Conservation (phyloP, 306 rosid genomes). For the Citrullus colocynthis region DNA sequence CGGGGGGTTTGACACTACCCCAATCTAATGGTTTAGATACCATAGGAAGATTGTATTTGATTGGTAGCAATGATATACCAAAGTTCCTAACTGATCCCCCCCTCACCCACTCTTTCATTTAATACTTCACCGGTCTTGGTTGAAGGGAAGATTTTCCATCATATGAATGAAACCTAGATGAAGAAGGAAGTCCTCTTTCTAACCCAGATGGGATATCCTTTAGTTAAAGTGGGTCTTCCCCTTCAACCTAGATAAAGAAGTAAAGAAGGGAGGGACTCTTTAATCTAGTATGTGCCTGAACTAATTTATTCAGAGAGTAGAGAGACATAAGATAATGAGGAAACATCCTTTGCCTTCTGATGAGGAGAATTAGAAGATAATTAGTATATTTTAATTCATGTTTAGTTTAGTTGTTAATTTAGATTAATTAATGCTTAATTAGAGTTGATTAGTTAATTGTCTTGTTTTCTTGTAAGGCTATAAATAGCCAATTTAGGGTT, state of each 20-base stretch:
- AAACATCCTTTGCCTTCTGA: background rate
- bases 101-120: background rate
- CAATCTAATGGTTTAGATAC: background rate
- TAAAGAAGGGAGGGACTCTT: background rate
- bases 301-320: background rate
- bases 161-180: background rate
- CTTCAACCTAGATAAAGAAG: background rate
- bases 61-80: background rate
- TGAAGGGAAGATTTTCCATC: background rate
- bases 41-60: background rate
- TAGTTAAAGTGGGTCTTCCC: background rate
- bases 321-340: background rate
- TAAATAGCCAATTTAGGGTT: too few relatives aligned
- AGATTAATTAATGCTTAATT: too few relatives aligned
- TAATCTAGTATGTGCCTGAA: too few relatives aligned
- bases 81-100: background rate
- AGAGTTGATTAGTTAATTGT: too few relatives aligned
- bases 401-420: too few relatives aligned
- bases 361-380: too few relatives aligned
- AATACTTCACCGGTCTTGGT: background rate
- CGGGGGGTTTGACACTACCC: background rate
- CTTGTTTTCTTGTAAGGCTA: too few relatives aligned
- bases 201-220: background rate
- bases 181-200: background rate
- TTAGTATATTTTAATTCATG: too few relatives aligned